Base-by-base conservation (phyloP, 352 stramenopile genomes). In the Globisporangium barbulae region DNA sequence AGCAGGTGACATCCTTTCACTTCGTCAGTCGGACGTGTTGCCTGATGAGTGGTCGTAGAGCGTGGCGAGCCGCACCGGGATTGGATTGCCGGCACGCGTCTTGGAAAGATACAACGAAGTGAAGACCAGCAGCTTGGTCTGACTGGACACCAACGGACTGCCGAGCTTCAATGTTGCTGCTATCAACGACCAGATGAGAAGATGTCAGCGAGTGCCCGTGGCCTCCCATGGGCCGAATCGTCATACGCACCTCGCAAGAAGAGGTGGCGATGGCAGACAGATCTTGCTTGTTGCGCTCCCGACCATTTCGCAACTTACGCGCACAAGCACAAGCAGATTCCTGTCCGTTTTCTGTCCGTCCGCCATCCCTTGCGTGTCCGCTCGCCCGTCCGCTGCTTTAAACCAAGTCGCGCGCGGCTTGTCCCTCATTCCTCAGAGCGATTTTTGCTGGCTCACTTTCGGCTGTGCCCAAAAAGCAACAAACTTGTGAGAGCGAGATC, bases 21-120 rank as follows among this genome's bases (percentile, higher is more conserved):
- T 41, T 41, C 35, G 35, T 41, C 35, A 41, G 35, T 41, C n/a
- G n/a, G 44, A 50, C n/a, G 53, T 42, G 53, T 42, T 5, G 53
- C 31, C 28, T 21, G 53, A 59, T 59, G 53, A 59, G 53, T 59
- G 53, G 53, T n/a, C 7, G 33, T 21, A 28, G 53, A 45, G 53
- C 25, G 31, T 48, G 41, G 53, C 33, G 33, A 59, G 35, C 33
- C 33, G 21, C 31, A 15, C 33, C 9, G 25, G 53, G 56, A 63
- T 63, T 63, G 56, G 56, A 22, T 45, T 30, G 22, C 33, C 7
- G 56, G 56, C 56, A 63, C 56, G 56, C 30, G 55, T 30, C 55
- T 44, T 5, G 55, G 50, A 56, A 39, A 22, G 56, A 21, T 45
- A 21, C n/a, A 59, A 13, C 13, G 49, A 55, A 55, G 49, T 55